Evolutionary conservation across 108 stramenopile species (phyloP).

Genomic region (Pseudonitzschia delicatissima): DNA sequence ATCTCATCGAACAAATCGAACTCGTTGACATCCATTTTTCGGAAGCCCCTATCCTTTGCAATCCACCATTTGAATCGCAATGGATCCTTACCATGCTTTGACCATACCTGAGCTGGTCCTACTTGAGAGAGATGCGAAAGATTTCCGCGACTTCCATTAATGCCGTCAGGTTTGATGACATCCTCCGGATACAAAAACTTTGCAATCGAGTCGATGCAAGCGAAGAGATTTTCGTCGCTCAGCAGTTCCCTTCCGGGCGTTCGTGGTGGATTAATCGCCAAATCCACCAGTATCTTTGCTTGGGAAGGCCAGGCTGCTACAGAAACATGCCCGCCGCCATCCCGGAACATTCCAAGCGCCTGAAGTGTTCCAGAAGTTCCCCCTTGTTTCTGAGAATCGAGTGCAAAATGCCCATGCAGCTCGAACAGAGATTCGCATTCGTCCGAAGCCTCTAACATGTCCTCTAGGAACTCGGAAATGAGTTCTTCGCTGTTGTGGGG

Average conservation of each 20-base stretch:
- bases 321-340: not conserved
- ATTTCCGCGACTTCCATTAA: not conserved
- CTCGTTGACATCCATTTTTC: not conserved
- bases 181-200: constrained; percentile 1
- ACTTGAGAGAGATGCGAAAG: not conserved
- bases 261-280: not conserved
- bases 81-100: not conserved
- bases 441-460: not conserved
- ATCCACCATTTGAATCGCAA: not conserved
- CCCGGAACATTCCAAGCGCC: not conserved
- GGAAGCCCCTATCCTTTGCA: not conserved
- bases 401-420: not conserved
- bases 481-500: not conserved
- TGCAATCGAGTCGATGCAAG: not conserved
- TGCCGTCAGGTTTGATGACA: not conserved
- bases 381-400: not conserved
- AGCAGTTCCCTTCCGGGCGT: not conserved
- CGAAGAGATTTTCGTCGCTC: not conserved
- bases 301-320: not conserved
- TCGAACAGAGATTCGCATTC: not conserved
- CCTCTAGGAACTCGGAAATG: not conserved
- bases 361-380: not conserved
- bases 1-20: constrained; percentile 5
- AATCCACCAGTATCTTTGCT: not conserved
- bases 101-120: not conserved